A percentile compares a stretch with the other conserved stretches of the same genome.
Evolutionary conservation across 352 stramenopile genomes (phyloP).

Genomic region (Globisporangium parvum): DNA sequence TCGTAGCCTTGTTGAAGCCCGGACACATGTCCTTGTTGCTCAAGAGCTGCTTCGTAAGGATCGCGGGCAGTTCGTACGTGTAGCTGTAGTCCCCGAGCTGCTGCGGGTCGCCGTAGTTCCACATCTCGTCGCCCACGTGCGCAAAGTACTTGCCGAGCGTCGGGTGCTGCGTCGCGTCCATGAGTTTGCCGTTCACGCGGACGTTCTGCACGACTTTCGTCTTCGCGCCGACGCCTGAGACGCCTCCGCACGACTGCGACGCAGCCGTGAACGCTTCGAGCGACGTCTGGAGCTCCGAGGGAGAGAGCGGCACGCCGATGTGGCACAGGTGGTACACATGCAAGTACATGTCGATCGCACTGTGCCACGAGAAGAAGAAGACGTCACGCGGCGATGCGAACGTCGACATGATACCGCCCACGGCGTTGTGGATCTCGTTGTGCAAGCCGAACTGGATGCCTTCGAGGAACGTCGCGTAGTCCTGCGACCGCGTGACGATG

Average conservation of each 20-base stretch:
- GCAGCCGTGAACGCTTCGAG: conserved; percentile 33
- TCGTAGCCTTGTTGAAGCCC: conserved; percentile 39
- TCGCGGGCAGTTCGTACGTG: conserved; percentile 55
- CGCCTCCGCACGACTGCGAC: conserved; percentile 37
- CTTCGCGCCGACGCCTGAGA: conserved; percentile 28
- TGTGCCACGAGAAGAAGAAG: conserved; percentile 70
- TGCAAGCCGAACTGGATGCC: conserved; percentile 55
- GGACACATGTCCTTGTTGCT: conserved; percentile 62
- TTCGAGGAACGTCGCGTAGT: conserved; percentile 57
- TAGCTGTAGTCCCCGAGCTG: conserved; percentile 71
- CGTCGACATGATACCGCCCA: conserved; percentile 48
- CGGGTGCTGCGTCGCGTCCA: conserved; percentile 53
- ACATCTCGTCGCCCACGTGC: conserved; percentile 43
- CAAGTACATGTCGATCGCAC: conserved; percentile 61
- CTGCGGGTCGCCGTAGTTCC: conserved; percentile 53
- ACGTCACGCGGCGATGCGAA: conserved; percentile 42
- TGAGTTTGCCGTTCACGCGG: conserved; percentile 29
- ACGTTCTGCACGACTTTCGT: conserved; percentile 35
- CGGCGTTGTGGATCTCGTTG: conserved; percentile 50
- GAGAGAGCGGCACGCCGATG: conserved; percentile 37
- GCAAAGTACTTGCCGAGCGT: conserved; percentile 60
- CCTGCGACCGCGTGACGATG: conserved; percentile 34
- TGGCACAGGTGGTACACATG: conserved; percentile 63
- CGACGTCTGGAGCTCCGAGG: conserved; percentile 35
- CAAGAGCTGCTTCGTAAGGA: conserved; percentile 53